Evolutionary conservation across 345 rosid genomes (phyloP).

Genomic region (Aurinia saxatilis): DNA sequence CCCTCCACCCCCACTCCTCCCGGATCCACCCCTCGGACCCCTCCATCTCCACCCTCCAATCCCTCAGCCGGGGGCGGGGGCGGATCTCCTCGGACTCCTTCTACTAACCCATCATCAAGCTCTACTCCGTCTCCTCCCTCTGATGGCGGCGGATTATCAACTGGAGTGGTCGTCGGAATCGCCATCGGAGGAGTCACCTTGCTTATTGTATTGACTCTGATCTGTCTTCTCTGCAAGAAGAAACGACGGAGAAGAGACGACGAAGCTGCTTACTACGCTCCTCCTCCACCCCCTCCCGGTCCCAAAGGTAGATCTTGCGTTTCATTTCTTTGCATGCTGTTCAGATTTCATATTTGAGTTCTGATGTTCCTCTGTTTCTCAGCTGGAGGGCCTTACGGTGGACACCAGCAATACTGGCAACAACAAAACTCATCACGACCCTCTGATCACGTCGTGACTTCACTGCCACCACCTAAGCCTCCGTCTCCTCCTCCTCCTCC

Average conservation of each 20-base stretch:
- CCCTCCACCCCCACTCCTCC: slow-evolving; percentile 28
- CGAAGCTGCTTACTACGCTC: slow-evolving; percentile 38
- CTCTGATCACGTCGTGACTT: slow-evolving; percentile 27
- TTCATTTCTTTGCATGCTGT: not conserved
- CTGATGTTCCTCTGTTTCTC: not conserved
- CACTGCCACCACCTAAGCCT: slow-evolving; percentile 35
- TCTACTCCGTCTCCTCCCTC: slow-evolving; percentile 31
- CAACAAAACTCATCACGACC: slow-evolving; percentile 54
- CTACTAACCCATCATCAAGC: slow-evolving; percentile 21
- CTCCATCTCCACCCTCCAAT: slow-evolving; percentile 20
- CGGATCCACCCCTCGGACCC: slow-evolving; percentile 11
- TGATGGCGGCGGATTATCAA: slow-evolving; percentile 28
- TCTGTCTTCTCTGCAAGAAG: slow-evolving; percentile 52
- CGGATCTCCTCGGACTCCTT: slow-evolving; percentile 19
- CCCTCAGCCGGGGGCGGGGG: slow-evolving; percentile 1
- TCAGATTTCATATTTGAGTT: not conserved
- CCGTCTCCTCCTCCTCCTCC: slow-evolving; percentile 36
- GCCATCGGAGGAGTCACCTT: slow-evolving; percentile 54
- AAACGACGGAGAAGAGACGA: slow-evolving; percentile 43
- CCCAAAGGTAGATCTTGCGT: slow-evolving; percentile 12
- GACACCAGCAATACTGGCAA: slow-evolving; percentile 60
- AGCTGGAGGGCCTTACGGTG: slow-evolving; percentile 54
- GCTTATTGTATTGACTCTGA: slow-evolving; percentile 34
- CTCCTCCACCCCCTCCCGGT: slow-evolving; percentile 47
- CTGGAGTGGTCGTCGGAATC: slow-evolving; percentile 58